Conservation (phyloP, 2,329 filamentous ascomycete genomes). For the Cladorrhinum sp. region DNA sequence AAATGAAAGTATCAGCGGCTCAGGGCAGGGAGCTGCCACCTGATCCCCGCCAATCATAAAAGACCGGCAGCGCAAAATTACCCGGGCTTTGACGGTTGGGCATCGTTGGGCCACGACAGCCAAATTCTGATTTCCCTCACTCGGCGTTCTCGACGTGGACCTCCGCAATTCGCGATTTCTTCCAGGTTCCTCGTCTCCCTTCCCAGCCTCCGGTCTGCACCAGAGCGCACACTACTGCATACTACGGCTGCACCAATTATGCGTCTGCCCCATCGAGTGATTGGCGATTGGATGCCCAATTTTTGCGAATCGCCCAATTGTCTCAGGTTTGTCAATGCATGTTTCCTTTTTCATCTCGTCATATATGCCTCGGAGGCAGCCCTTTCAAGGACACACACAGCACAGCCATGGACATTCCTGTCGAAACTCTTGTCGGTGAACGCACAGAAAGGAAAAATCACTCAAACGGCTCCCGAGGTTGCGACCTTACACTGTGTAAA, state of each 20-base stretch:
- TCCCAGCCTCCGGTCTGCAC: conserved; percentile 7
- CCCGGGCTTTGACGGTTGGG: conserved; percentile 21
- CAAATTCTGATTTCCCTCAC: not conserved
- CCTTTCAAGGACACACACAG: not conserved
- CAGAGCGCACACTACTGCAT: not conserved
- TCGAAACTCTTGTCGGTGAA: not conserved
- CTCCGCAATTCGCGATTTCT: conserved; percentile 22
- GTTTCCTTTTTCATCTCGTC: conserved; percentile 7
- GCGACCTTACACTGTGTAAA: not conserved
- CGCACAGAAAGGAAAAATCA: not conserved
- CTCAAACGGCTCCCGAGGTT: not conserved
- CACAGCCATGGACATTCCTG: too few species aligned
- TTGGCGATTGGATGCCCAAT: conserved; percentile 12
- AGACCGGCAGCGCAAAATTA: not conserved
- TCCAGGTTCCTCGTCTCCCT: not conserved
- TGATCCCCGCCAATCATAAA: conserved; percentile 21
- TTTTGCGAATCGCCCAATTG: conserved; percentile 1
- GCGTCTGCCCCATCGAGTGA: not conserved
- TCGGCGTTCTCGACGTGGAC: conserved; percentile 26
- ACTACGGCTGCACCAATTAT: not conserved
- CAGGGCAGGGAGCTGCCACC: conserved; percentile 5
- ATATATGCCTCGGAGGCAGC: conserved; percentile 6
- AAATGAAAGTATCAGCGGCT: conserved; percentile 25
- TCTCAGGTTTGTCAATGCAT: conserved; percentile 12
- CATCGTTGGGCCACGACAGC: conserved; percentile 27